Evolutionary conservation across 139 green algal genomes (phyloP), one percentile per base, ranked within the genome.

Genomic region (Asterochloris sp.): DNA sequence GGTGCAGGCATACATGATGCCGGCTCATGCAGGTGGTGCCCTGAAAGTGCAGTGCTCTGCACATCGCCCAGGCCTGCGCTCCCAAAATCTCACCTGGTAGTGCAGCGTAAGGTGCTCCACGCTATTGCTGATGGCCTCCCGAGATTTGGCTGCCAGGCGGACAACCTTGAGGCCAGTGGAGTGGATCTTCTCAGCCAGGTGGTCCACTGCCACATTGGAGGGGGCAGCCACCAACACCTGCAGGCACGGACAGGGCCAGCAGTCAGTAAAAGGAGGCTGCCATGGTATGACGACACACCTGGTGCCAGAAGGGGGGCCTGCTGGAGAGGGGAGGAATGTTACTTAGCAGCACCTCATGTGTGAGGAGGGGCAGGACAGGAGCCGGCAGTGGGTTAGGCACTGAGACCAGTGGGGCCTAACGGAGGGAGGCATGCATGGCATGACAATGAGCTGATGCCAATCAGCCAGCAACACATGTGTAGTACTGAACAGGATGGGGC

Each of bases 171-270:
- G 90, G 16, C 97, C 97, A 13, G 97, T 97, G 11, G 87, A 76
- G 9, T 88, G 87, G 63, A 98, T 96, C 88, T 98, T 97, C 85
- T 98, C 93, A 14, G 97, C 92, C 79, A 99, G 92, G 77, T 99
- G 97, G 87, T 99, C 97, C 27, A 99, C 97, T 2, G 96, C 97
- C 23, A 99, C 95, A 86, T 99, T 99, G 83, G 90, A 97, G 62
- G 97, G 97, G 0, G 97, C 97, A 62, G 89, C 91, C 83, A 99
- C 95, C 76, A 99, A 89, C 81, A 99, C 94, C 90, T 94, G 91
- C 78, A 69, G 11, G 6, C 13, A 73, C 60, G 11, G 10, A 26
- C 23, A 12, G 27, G 15, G 11, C 54, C 19, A 1, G 60, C 24
- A n/a, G 24, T 21, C 62, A 61, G 74, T 29, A 11, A 16, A 82